Base-by-base conservation (phyloP, 805 yeast species). In the Kluyveromyces siamensis region DNA sequence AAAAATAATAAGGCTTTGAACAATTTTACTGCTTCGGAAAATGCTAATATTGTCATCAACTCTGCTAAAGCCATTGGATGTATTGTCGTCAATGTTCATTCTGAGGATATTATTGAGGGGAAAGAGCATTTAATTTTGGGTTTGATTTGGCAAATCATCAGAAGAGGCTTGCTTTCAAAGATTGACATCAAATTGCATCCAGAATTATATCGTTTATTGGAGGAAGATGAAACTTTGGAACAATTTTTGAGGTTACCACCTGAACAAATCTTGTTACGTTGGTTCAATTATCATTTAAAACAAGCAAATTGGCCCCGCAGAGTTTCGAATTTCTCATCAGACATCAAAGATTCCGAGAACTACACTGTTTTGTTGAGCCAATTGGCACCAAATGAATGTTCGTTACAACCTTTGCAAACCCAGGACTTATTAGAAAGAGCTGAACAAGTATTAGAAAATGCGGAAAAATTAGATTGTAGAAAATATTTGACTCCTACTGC, bases 1-100 rank as follows among this genome's bases (percentile, higher is more conserved):
- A 85, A 84, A 66, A 76, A 77, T 57, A 85, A 84, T 51, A 90
- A 87, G 69, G 69, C 77, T 16, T 77, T 93, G 65, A 93, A 93
- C 74, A 87, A 88, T 63, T 93, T 93, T 75, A 93, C 90, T 55
- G 91, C 95, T 82, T 79, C 86, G 55, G 99, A 93, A 72, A 93
- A 93, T 69, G 96, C 98, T 47, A 93, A 93, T 70, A 90, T 93
- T 56, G 98, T 93, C 37, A 87, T 93, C 70, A 93, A 93, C 69
- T 93, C 99, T 2, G 99, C 99, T 30, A 93, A 93, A 72, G 99
- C 98, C 47, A 93, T 93, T 70, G 99, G 99, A 18, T 91, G 97
- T 75, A 86, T 93, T 50, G 98, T 93, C 45, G 98, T 93, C 46
- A 93, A 93, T 63, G 98, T 93, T 45, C 98, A 91, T 59, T 86